These are phyloP conservation scores for Monosporozyma servazzii DNA, from an alignment of 805 yeast species.

Conservation along the genomic window DNA sequence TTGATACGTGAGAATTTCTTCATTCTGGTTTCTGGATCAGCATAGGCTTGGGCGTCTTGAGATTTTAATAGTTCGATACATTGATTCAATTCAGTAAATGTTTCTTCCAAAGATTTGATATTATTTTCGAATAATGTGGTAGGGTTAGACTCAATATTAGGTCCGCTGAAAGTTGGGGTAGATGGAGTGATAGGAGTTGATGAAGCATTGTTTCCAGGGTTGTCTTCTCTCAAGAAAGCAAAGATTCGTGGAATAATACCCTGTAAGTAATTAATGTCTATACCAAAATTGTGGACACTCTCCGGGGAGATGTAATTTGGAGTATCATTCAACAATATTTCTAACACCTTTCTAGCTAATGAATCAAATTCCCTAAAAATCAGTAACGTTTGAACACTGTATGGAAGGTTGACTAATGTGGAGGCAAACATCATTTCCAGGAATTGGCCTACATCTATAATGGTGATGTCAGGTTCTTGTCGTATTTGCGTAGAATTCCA, in stretches of 20 bases:
- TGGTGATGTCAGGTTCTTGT: conserved; percentile 59
- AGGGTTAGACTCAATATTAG: conserved; percentile 3
- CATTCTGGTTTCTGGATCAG: conserved; percentile 44
- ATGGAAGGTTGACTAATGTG: conserved; percentile 74
- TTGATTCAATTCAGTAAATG: conserved; percentile 74
- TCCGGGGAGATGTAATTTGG: conserved; percentile 45
- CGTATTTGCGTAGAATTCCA: conserved; percentile 54
- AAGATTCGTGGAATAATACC: conserved; percentile 31
- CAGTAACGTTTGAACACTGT: conserved; percentile 66
- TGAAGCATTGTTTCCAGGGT: conserved; percentile 11
- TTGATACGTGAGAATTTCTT: conserved; percentile 66
- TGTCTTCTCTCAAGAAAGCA: conserved; percentile 18
- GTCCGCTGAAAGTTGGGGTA: conserved; percentile 15
- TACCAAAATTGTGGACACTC: conserved; percentile 63
- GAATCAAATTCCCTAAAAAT: conserved; percentile 81
- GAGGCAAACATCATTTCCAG: conserved; percentile 78
- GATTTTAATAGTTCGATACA: conserved; percentile 60
- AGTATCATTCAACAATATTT: conserved; percentile 45
- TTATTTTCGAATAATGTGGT: conserved; percentile 24
- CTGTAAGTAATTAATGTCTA: conserved; percentile 74
- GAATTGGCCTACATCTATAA: conserved; percentile 78
- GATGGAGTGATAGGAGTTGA: conserved; percentile 16
- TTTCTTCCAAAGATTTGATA: conserved; percentile 52
- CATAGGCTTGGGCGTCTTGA: conserved; percentile 57
- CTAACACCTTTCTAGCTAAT: conserved; percentile 60